Evolutionary conservation across 2,329 filamentous ascomycete species (phyloP), one percentile per base, ranked within the genome.

Genomic region (Fusarium praegraminearum): DNA sequence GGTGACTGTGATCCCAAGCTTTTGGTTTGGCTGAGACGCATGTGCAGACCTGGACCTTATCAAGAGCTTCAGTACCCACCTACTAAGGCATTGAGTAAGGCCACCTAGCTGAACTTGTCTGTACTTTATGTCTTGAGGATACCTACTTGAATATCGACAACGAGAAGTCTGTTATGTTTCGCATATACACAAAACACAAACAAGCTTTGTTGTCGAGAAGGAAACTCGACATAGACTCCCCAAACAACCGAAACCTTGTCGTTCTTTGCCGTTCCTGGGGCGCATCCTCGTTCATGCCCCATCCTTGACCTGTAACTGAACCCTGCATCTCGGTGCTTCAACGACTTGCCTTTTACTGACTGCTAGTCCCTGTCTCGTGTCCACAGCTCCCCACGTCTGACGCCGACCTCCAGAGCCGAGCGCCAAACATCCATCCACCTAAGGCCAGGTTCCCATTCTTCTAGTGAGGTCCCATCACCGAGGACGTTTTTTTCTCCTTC

Each of bases 271-370:
- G 54, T 66, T 60, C 49, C 63, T 51, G 32, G 54, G 54, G 62
- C 52, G 49, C 50, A 53, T 55, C 49, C n/a, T 58, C 40, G 41
- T 59, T 46, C 60, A 60, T 65, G 44, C 52, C 59, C 58, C 30
- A 70, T 73, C 68, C 72, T 72, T 65, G 65, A 59, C 68, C 63
- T 66, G 50, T 60, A 52, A 64, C 70, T 49, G 57, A 71, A 72
- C 72, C 72, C 67, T 73, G 71, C 60, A 32, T 62, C 52, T 60
- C 36, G 43, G 67, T 54, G 44, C 65, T 59, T 59, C 49, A 64
- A 65, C 38, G 59, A 58, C 65, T 55, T 51, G n/a, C 50, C 47
- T 62, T 36, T 52, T 52, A 60, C 62, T 65, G 61, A 50, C 62
- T 64, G 56, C 58, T 62, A 63, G 44, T 57, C 67, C 67, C 50